A percentile compares a stretch with the other conserved stretches of the same genome.
phyloP scores from a whole-genome alignment of 169 alveolate species.

The Plasmodium malariae region DNA sequence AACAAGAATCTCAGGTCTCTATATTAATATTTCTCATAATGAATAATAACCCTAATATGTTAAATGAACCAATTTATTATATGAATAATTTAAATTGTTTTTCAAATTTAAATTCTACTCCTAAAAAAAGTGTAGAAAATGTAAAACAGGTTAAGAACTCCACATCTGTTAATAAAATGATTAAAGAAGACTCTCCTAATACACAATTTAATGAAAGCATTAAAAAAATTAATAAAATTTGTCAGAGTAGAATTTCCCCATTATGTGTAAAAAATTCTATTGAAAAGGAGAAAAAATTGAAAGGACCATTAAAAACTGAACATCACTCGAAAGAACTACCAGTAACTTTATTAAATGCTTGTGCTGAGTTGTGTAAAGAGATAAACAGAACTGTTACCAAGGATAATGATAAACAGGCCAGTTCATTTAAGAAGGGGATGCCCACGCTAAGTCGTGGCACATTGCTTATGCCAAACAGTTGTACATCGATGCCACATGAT shows the following conservation, averaged over 20 bases:
- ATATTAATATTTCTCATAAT: slow-evolving; percentile 60
- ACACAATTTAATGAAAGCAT: slow-evolving; percentile 73
- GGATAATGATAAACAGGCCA: background rate
- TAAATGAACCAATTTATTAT: slow-evolving; percentile 32
- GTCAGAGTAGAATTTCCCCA: slow-evolving; percentile 73
- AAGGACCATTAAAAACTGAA: slow-evolving; percentile 12
- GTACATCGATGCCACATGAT: background rate
- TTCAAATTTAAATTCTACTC: slow-evolving; percentile 46
- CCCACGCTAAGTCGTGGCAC: background rate
- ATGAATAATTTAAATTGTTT: slow-evolving; percentile 30
- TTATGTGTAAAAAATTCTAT: slow-evolving; percentile 69
- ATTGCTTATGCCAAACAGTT: no score
- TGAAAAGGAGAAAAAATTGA: slow-evolving; percentile 55
- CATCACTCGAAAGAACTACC: slow-evolving; percentile 60
- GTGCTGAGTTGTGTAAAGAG: slow-evolving; percentile 73
- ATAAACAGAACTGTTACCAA: slow-evolving; percentile 46
- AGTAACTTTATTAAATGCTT: slow-evolving; percentile 60
- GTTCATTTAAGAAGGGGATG: background rate
- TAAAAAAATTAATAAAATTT: slow-evolving; percentile 67
- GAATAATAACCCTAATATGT: background rate
- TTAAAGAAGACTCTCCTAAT: slow-evolving; percentile 67
- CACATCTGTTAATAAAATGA: slow-evolving; percentile 55
- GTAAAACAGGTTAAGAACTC: background rate
- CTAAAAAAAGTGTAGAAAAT: slow-evolving; percentile 35
- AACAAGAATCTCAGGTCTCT: slow-evolving; percentile 36